phyloP scores from a whole-genome alignment of 768 basidiomycete species.

The Boletellus emodensis region DNA sequence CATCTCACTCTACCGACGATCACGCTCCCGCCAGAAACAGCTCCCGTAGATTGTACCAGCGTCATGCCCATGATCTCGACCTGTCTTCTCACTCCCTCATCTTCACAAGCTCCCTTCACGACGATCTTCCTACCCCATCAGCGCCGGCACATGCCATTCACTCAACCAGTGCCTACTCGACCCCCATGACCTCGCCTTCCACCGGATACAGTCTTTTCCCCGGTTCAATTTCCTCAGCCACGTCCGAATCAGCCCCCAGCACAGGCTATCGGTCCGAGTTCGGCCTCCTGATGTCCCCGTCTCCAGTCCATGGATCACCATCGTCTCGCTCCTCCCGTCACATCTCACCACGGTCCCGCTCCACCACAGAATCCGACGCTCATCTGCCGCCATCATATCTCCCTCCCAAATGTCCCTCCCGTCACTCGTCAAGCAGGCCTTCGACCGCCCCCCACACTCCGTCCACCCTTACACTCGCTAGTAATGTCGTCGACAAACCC shows the following conservation, averaged over 20 bases:
- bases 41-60: slow-evolving; percentile 12
- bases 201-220: slow-evolving; percentile 18
- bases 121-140: slow-evolving; percentile 9
- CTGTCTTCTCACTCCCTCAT: slow-evolving; percentile 18
- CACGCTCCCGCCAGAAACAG: background rate
- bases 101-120: slow-evolving; percentile 2
- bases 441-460: slow-evolving; percentile 15
- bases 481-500: background rate
- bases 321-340: slow-evolving; percentile 17
- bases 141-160: background rate
- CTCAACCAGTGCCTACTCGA: slow-evolving; percentile 20
- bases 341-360: slow-evolving; percentile 12
- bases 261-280: slow-evolving; percentile 16
- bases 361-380: slow-evolving; percentile 19
- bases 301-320: slow-evolving; percentile 9
- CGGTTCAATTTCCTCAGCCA: slow-evolving; percentile 19
- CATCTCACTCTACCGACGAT: slow-evolving; percentile 20
- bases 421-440: slow-evolving; percentile 12
- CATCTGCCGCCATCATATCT: slow-evolving; percentile 2
- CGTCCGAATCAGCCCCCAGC: slow-evolving; percentile 22
- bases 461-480: background rate
- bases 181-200: slow-evolving; percentile 25
- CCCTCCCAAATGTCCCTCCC: background rate
- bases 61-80: slow-evolving; percentile 11
- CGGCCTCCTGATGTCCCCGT: slow-evolving; percentile 4